Evolutionary conservation across 805 yeast genomes (phyloP), one percentile per base, ranked within the genome.

Genomic region (Metschnikowia amazonensis): DNA sequence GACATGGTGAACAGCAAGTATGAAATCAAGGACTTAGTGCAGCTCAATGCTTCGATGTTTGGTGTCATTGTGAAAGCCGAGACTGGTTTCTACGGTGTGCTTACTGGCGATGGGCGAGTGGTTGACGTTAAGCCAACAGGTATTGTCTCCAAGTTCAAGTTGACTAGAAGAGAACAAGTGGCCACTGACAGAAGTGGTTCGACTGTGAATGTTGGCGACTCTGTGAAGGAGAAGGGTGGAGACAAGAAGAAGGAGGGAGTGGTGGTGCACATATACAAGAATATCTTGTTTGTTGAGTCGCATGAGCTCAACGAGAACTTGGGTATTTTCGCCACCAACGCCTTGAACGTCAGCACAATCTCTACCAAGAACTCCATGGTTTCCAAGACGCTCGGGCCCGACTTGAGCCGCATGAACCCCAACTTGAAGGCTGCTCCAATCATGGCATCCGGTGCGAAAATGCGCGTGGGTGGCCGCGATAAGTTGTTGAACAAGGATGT

Each of bases 61-160:
- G 99, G 97, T 54, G 86, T 94, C 59, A 81, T 94, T 50, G 82
- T 90, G 48, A 85, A 84, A 54, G 92, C 95, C 7, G 98, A 94
- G 58, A 86, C 89, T 55, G 96, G 87, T 52, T 74, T 86, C 13
- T 87, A 87, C 61, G 81, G 85, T 27, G 84, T 94, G 13, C 70
- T 94, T 46, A 80, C 87, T 30, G 83, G 89, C 25, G 90, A 88
- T 57, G 97, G 96, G 24, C 80, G 89, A 58, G 72, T 82, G 2
- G 63, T 84, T 27, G 76, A 81, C 3, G 78, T 89, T 23, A 76
- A 84, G 25, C 95, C 97, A 21, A 79, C 86, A 6, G 81, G 95
- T n/a, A 86, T 94, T 51, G 80, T 89, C 27, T 77, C 87, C 53
- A 87, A 87, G 60, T 75, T 92, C 37, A 77, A 77, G n/a, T 57